Evolutionary conservation across 176 grass and related monocot species (phyloP).

Genomic region (Olyra latifolia): DNA sequence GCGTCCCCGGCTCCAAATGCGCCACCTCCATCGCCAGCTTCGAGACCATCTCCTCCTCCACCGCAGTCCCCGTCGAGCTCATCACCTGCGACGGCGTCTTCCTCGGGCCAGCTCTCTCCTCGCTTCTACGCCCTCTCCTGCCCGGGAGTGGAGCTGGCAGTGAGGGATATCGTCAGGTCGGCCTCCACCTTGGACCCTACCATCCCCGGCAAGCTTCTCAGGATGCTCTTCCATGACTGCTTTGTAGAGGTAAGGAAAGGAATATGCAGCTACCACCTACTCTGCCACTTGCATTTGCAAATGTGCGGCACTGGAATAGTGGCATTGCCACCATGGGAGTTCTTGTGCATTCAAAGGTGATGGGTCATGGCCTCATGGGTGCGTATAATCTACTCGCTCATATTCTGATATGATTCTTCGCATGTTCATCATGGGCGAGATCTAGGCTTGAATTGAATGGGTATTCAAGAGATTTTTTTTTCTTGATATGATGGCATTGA

Average conservation of each 20-base stretch:
- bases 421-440: background rate
- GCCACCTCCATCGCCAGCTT: background rate
- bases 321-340: background rate
- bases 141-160: conserved; percentile 66
- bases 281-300: background rate
- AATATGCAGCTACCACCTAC: background rate
- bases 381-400: background rate
- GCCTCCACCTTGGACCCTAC: conserved; percentile 53
- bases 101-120: conserved; percentile 49
- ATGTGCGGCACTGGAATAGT: background rate
- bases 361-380: background rate
- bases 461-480: background rate
- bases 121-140: conserved; percentile 75
- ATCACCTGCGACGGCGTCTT: conserved; percentile 13
- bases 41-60: background rate
- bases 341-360: background rate
- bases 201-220: conserved; percentile 80
- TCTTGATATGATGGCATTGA: background rate
- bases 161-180: conserved; percentile 63
- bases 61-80: conserved; percentile 18
- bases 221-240: conserved; percentile 95
- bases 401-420: background rate
- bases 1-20: background rate
- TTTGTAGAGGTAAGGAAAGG: conserved; percentile 63
- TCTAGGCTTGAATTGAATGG: conserved; percentile 4